Conservation (phyloP, 176 grass and related monocot genomes). For the Avena atlantica region DNA sequence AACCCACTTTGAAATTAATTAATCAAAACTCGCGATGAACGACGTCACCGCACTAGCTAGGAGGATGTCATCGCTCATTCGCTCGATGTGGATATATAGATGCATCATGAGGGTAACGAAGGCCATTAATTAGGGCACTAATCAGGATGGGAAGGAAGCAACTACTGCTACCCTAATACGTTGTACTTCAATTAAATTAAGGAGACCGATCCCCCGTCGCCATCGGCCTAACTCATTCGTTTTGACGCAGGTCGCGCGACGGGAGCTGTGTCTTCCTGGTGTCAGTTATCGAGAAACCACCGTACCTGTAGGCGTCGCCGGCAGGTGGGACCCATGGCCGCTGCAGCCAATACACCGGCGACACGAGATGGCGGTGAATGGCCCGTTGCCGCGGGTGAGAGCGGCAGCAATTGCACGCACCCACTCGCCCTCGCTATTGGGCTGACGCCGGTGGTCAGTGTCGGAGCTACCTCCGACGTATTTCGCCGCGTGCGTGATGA, state of each 20-base stretch:
- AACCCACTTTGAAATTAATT: slow-evolving; percentile 28
- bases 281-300: no score
- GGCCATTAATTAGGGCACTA: slow-evolving; percentile 34
- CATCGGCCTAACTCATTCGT: no score
- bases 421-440: background rate
- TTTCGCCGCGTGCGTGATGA: slow-evolving; percentile 52
- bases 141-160: background rate
- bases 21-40: background rate
- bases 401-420: background rate
- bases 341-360: background rate
- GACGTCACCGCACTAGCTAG: slow-evolving; percentile 58
- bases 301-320: background rate
- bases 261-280: no score
- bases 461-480: slow-evolving; percentile 33
- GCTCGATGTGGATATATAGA: no score
- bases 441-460: slow-evolving; percentile 39
- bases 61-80: slow-evolving; percentile 32
- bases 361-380: background rate
- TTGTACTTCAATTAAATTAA: background rate
- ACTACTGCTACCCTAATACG: background rate
- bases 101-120: slow-evolving; percentile 22
- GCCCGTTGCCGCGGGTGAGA: no score
- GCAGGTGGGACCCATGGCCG: fast-evolving
- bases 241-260: background rate
- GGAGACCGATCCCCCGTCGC: no score